Evolutionary conservation across 768 basidiomycete genomes (phyloP).

Genomic region (Dioszegia crocea): DNA sequence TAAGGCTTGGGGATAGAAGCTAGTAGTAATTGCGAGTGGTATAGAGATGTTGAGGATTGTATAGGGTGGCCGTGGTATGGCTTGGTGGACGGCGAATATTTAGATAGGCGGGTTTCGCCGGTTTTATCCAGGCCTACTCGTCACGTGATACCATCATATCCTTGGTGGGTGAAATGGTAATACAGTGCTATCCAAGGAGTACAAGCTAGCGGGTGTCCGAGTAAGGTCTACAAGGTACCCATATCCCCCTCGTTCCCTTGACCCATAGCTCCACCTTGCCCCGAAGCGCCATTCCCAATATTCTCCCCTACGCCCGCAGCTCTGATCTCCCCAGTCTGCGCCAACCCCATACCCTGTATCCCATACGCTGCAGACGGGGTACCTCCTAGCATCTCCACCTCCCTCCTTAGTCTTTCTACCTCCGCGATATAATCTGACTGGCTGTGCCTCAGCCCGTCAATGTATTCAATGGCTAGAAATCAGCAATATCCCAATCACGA

Average conservation of each 20-base stretch:
- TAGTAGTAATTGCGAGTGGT: too few species aligned
- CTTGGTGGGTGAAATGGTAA: too few species aligned
- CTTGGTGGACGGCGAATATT: slow-evolving; percentile 1
- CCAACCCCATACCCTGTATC: too few species aligned
- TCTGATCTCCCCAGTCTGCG: too few species aligned
- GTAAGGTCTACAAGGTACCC: too few species aligned
- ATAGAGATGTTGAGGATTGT: neutral
- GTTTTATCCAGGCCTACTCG: neutral
- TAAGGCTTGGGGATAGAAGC: too few species aligned
- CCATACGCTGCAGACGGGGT: neutral
- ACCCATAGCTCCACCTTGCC: too few species aligned
- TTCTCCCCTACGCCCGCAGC: neutral
- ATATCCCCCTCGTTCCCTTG: too few species aligned
- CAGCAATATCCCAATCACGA: neutral
- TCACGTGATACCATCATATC: too few species aligned
- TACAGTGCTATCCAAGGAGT: too few species aligned
- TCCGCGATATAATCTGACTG: neutral
- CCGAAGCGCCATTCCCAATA: neutral
- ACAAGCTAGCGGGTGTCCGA: too few species aligned
- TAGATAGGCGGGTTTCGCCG: neutral
- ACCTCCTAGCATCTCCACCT: slow-evolving; percentile 1
- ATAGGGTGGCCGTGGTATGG: slow-evolving; percentile 39
- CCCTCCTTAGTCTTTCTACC: slow-evolving; percentile 1
- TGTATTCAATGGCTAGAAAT: slow-evolving; percentile 73
- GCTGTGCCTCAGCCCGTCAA: slow-evolving; percentile 61